Base-by-base conservation (phyloP, 1,284 basidiomycete species). In the Xanthoconium separans region DNA sequence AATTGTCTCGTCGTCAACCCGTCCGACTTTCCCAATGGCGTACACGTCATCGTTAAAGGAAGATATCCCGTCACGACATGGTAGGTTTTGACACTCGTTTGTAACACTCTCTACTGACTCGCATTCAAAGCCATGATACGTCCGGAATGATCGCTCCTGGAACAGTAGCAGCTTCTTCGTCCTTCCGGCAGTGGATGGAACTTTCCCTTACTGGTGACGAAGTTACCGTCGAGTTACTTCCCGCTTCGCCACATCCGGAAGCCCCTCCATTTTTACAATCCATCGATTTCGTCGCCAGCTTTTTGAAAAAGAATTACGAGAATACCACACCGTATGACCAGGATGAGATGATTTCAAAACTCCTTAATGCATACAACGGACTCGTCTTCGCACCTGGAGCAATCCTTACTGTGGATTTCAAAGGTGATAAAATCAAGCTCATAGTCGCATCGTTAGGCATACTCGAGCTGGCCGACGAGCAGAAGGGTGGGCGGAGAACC, bases 361-460 rank as follows among this genome's bases (percentile, higher is more conserved):
- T 98, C 70, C 65, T 91, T 57, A 83, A 81, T 44, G 82, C 81
- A 0, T 89, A 82, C 71, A 77, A 65, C 55, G 80, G 79, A 20
- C 72, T 88, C 66, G 75, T 94, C 53, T 89, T 97, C 70, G 83
- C 87, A 15, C 73, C 80, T 0, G 85, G 89, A 16, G 85, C 95
- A 70, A 74, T 86, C 16, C 74, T 98, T 54, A 87, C 91, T 2
- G 94, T 97, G 66, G 97, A 98, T 69, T 98, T 87, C 74, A 89
- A 91, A 61, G 93, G 94, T 6, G 87, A 93, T 62, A 90, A 91
- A 58, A 74, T 98, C 62, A 91, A 88, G 66, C 87, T 83, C 2
- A 74, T 72, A 11, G 81, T 98, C 50, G 88, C 84, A 51, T 81
- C 82, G 6, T 68, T 97, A 6, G 78, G 81, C 13, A 72, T 82